phyloP scores from a whole-genome alignment of 2,329 filamentous ascomycete genomes.

The Aspergillus clavatus region DNA sequence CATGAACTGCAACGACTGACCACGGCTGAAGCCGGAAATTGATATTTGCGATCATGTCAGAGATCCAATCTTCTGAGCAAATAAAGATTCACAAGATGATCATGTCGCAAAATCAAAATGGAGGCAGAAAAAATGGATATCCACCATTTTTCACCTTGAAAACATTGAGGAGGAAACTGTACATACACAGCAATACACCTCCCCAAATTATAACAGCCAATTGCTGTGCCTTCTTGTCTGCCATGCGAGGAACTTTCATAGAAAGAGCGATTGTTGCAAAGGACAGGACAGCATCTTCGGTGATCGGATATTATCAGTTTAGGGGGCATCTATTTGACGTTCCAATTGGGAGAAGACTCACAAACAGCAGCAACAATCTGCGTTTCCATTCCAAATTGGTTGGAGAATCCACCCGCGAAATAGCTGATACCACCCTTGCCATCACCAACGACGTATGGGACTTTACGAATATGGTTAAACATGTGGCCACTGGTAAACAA shows the following conservation, averaged over 20 bases:
- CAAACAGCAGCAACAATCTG: constrained; percentile 92
- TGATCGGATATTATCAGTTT: constrained; percentile 13
- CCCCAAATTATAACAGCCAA: constrained; percentile 77
- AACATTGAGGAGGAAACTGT: constrained; percentile 89
- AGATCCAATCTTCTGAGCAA: too few species aligned
- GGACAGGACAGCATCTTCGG: constrained; percentile 68
- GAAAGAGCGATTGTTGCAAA: constrained; percentile 90
- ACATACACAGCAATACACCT: constrained; percentile 70
- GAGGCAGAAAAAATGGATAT: constrained; percentile 90
- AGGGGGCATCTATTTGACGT: not conserved
- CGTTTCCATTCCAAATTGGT: constrained; percentile 88
- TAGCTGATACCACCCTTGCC: constrained; percentile 82
- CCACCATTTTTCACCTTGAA: constrained; percentile 93
- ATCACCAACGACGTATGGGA: constrained; percentile 84
- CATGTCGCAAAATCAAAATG: constrained; percentile 55
- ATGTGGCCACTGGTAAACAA: constrained; percentile 96
- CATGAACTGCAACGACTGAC: too few species aligned
- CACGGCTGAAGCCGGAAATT: too few species aligned
- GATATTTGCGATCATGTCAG: too few species aligned
- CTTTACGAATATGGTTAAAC: constrained; percentile 98
- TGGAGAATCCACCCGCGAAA: constrained; percentile 88
- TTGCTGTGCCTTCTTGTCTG: constrained; percentile 71
- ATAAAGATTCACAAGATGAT: not conserved
- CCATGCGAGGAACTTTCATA: constrained; percentile 85
- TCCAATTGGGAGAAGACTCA: constrained; percentile 49